Evolutionary conservation across 495 filamentous ascomycete genomes (phyloP), one percentile per base, ranked within the genome.

Genomic region (Penicillium angulare): DNA sequence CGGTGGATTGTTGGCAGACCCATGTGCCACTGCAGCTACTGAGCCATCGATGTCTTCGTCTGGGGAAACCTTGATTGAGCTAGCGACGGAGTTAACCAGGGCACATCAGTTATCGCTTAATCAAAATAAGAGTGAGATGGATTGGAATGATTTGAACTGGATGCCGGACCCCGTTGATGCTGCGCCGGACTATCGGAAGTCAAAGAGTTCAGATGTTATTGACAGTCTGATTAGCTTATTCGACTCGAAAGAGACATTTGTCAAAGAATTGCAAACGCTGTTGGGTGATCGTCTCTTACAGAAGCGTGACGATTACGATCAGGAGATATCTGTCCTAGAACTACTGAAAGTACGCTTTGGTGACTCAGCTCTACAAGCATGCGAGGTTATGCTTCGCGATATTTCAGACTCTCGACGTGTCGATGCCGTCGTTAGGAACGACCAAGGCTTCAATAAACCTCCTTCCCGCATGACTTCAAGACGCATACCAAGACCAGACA

Each of bases 311-410:
- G 75, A 82, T 7, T 92, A 86, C 51, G 82, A 88, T 38, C 86
- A 88, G 67, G 92, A 96, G 57, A 79, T 83, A 16, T 76, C 81
- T 5, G 90, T 96, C 5, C 80, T 97, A 4, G 87, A 95, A 43
- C 76, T 97, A 6, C 79, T 98, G 36, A 97, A 96, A 68, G 69
- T 87, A 7, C 86, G 92, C 5, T 92, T 97, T 44, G 95, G 92
- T 13, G 90, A 96, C 55, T 78, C 82, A 3, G 80, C 86, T 7
- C 73, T 97, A 35, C 93, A 97, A 63, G 85, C 86, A 35, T 96
- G 89, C 69, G 90, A 97, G 60, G 93, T 99, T 50, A 99, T 99
- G 93, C 79, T 97, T 22, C 86, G 85, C 39, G 93, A 99, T 69
- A 86, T 97, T n/a, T 79, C 85, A 40, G 91, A 96, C 59, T 96